Base-by-base conservation (phyloP, 306 rosid genomes). In the Oxytropis ochrocephala region DNA sequence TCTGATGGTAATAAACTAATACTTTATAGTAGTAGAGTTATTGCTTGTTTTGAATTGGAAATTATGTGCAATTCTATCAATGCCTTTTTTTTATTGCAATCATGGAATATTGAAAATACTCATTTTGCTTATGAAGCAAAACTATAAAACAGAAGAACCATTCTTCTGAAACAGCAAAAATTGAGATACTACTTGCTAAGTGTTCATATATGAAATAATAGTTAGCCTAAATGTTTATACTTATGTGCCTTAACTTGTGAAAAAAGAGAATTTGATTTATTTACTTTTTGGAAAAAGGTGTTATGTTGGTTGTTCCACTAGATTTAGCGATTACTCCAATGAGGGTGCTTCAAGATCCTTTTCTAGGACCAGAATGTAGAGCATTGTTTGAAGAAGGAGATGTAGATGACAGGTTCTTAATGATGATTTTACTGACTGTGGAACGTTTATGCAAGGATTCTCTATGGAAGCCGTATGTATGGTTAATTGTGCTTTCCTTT, bases 281-380 rank as follows among this genome's bases (percentile, higher is more conserved):
- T 70, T 61, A 2, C 43, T 59, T 76, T 66, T 46, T 66, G 36
- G 13, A 47, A 74, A 36, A 86, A 94, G 99, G 87, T 67, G 79
- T 94, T 78, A 53, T 85, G 50, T 75, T 91, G 80, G 96, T 88
- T 75, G 99, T 91, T 72, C 97, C 96, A 32, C 81, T 94, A 19
- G 88, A 87, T 80, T 81, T 94, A 58, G 95, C 97, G 58, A 91
- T 94, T 68, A 91, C 99, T 74, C 99, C 99, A 4, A 94, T 94
- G 99, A 82, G 97, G 80, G 99, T 91, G 41, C 73, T 94, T 88
- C 96, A 94, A 91, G 96, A 94, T 73, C 88, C 96, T 72, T 81
- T 88, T 72, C 64, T 88, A 55, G 97, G 99, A 47, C 84, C 95
- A 13, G 97, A 86, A 77, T 91, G 99, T 73, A 87, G 91, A 67